Base-by-base conservation (phyloP, 169 alveolate genomes). In the Eimeria tenella region DNA sequence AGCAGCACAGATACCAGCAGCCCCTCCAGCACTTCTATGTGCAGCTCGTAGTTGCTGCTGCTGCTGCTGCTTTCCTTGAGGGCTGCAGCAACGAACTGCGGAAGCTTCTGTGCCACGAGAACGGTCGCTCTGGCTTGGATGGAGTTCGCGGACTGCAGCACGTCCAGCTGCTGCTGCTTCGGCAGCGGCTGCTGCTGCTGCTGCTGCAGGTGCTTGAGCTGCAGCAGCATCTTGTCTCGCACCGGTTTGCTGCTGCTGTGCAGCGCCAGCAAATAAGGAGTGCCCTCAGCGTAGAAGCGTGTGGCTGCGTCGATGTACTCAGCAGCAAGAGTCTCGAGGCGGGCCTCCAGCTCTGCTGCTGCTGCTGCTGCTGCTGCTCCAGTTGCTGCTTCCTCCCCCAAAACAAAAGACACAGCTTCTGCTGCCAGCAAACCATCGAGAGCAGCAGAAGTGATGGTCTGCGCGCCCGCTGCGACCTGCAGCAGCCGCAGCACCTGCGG, bases 401-500 rank as follows among this genome's bases (percentile, higher is more conserved):
- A 10, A 15, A 50, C 11, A 79, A 79, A 79, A 50, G 88, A 79
- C 25, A 79, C 88, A 55, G 71, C 50, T 50, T 79, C 88, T 53
- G 70, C 15, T 8, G 70, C 88, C 17, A 79, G 31, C 31, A 79
- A 1, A 6, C 71, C 88, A 19, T n/a, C 70, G 17, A 79, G 21
- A 9, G 88, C 88, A 21, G 71, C 88, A 52, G 88, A 50, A 9
- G 62, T 79, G 7, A 79, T 9, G n/a, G 88, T 79, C 11, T 52
- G 71, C 21, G 25, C 11, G n/a, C 88, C 88, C 1, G 88, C 88
- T 7, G 62, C 19, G 19, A 79, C 17, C 88, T 79, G 88, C 71
- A 79, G 53, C 52, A 79, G 88, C 21, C 88, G 88, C 88, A 79
- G 65, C 70, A 53, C 70, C 71, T 79, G 88, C 6, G 88, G 88